Percentiles rank a stretch among this genome's conserved stretches.
phyloP scores from a whole-genome alignment of 805 yeast genomes.

The Yarrowia bubula region DNA sequence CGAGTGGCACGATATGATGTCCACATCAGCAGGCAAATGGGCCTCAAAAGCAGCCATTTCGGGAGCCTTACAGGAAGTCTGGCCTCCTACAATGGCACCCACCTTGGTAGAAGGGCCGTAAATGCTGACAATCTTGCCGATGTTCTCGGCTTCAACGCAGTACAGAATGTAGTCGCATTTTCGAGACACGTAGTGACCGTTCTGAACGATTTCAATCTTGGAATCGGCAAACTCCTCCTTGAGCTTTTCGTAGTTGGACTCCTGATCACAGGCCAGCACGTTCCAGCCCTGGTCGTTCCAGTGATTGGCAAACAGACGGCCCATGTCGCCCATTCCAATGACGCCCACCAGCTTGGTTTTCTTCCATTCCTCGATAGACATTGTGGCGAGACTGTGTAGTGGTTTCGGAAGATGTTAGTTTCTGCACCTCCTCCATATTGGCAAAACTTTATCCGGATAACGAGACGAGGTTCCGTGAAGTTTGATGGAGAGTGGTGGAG shows the following conservation, averaged over 20 bases:
- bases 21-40: conserved; percentile 70
- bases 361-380: conserved; percentile 40
- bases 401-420: not conserved
- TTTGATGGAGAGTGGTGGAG: not conserved
- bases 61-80: conserved; percentile 90
- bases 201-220: conserved; percentile 53
- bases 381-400: not conserved
- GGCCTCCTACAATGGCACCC: conserved; percentile 96
- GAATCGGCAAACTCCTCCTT: conserved; percentile 45
- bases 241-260: conserved; percentile 54
- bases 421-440: not conserved
- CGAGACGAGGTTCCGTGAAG: not conserved
- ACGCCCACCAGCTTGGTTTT: conserved; percentile 68
- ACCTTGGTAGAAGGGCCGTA: conserved; percentile 85
- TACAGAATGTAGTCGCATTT: conserved; percentile 79
- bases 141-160: conserved; percentile 89
- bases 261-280: conserved; percentile 85
- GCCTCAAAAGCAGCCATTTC: conserved; percentile 84
- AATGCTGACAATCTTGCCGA: conserved; percentile 62
- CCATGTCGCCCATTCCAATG: conserved; percentile 98
- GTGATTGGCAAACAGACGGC: conserved; percentile 74
- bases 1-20: conserved; percentile 84
- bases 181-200: conserved; percentile 85
- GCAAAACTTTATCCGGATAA: conserved; percentile 2
- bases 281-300: conserved; percentile 83